These are phyloP conservation scores for Cladorrhinum samala DNA, from an alignment of 495 filamentous ascomycete genomes.

Conservation along the genomic window DNA sequence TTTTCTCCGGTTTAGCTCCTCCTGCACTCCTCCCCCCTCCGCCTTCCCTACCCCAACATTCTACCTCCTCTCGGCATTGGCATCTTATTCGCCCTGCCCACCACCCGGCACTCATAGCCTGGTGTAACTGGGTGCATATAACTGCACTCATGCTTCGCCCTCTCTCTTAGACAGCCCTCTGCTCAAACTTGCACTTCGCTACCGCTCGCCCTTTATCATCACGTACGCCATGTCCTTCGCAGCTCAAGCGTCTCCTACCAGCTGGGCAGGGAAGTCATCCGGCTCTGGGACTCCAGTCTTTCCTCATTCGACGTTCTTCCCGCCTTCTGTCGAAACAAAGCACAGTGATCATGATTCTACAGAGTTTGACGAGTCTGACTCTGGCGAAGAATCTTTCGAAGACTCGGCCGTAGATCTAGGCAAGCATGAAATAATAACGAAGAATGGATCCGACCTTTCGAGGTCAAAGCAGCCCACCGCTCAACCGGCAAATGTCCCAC, in stretches of 20 bases:
- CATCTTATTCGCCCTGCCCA: too few species aligned
- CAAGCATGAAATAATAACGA: not conserved
- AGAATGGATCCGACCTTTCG: not conserved
- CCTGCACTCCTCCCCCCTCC: too few species aligned
- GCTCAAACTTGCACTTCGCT: not conserved
- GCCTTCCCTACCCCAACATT: too few species aligned
- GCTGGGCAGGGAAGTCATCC: not conserved
- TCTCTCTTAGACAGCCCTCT: not conserved
- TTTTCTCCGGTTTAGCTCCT: not conserved
- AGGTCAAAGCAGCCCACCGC: constrained; percentile 1
- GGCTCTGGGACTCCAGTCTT: too few species aligned
- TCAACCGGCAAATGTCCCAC: too few species aligned
- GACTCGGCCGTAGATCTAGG: not conserved
- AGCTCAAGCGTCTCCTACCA: not conserved
- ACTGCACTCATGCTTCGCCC: not conserved
- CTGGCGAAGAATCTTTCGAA: constrained; percentile 2
- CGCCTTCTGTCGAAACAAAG: not conserved
- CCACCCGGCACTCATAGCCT: too few species aligned
- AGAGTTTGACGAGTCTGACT: constrained; percentile 4
- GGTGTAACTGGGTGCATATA: not conserved
- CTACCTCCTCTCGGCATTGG: too few species aligned
- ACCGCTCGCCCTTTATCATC: not conserved
- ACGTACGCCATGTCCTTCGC: not conserved
- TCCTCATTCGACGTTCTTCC: too few species aligned
- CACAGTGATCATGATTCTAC: not conserved